Percentiles rank a stretch among this genome's conserved stretches.
These are phyloP conservation scores for Entomophthora muscae DNA, from an alignment of 371 early-diverging fungal species.

Conservation along the genomic window DNA sequence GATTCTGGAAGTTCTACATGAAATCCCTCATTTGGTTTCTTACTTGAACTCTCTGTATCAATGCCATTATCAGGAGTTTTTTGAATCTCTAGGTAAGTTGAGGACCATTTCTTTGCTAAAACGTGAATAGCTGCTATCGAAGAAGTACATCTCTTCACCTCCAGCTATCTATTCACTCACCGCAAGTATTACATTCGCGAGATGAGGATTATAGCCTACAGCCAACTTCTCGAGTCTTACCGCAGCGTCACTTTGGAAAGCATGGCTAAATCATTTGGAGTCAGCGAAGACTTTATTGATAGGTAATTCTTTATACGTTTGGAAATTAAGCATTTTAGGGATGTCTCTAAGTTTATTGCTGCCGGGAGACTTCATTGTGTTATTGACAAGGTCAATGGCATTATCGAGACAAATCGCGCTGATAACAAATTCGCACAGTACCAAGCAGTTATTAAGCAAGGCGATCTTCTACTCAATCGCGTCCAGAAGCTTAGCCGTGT, in stretches of 20 bases:
- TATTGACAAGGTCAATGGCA: slow-evolving; percentile 97
- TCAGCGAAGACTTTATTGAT: slow-evolving; percentile 88
- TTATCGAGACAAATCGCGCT: slow-evolving; percentile 92
- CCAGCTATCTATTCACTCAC: slow-evolving; percentile 60
- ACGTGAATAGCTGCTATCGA: slow-evolving; percentile 31
- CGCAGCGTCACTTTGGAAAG: slow-evolving; percentile 83
- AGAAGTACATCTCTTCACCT: slow-evolving; percentile 24
- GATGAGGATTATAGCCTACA: slow-evolving; percentile 95
- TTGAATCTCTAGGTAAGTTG: slow-evolving; percentile 49
- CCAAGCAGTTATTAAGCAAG: slow-evolving; percentile 88
- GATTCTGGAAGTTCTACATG: slow-evolving; percentile 84
- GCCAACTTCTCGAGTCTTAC: slow-evolving; percentile 95
- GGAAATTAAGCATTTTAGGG: slow-evolving; percentile 38
- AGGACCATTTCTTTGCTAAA: too few relatives aligned
- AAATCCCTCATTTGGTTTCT: slow-evolving; percentile 69
- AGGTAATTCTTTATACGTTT: too few relatives aligned
- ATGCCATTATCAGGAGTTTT: slow-evolving; percentile 88
- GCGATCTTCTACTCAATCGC: slow-evolving; percentile 85
- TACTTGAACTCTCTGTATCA: slow-evolving; percentile 79
- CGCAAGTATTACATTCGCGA: slow-evolving; percentile 85
- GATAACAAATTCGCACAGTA: slow-evolving; percentile 95
- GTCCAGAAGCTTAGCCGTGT: slow-evolving; percentile 92
- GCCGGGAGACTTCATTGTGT: slow-evolving; percentile 94
- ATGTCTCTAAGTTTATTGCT: slow-evolving; percentile 90
- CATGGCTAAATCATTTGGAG: slow-evolving; percentile 96